These are phyloP conservation scores for Fraxinus paxiana DNA, from an alignment of 305 asterid species.

Conservation along the genomic window DNA sequence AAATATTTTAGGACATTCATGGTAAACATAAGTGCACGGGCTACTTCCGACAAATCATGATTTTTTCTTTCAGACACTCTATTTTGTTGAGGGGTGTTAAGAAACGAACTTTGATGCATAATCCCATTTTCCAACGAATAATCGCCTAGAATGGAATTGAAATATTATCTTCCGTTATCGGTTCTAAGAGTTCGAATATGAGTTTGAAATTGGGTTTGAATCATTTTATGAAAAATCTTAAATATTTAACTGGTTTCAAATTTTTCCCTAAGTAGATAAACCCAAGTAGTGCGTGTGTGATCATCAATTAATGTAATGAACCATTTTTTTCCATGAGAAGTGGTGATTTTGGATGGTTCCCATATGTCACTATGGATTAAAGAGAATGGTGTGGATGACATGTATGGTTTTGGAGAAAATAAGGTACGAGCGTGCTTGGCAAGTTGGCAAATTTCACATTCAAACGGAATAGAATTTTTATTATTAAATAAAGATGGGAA, in stretches of 20 bases:
- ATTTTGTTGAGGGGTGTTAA: neutral
- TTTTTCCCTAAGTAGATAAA: neutral
- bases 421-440: neutral
- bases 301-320: neutral
- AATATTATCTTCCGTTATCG: neutral
- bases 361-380: neutral
- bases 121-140: neutral
- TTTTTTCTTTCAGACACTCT: neutral
- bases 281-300: neutral
- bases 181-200: neutral
- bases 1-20: neutral
- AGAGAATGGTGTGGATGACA: neutral
- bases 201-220: neutral
- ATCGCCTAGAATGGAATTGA: neutral
- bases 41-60: neutral
- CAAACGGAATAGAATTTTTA: neutral
- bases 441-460: neutral
- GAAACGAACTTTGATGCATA: neutral
- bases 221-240: neutral
- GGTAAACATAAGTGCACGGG: neutral
- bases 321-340: neutral
- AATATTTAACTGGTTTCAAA: neutral
- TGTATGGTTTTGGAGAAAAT: neutral
- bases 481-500: neutral
- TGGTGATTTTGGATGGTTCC: neutral